Conservation (phyloP, 768 basidiomycete genomes). For the Amanita fuliginea region DNA sequence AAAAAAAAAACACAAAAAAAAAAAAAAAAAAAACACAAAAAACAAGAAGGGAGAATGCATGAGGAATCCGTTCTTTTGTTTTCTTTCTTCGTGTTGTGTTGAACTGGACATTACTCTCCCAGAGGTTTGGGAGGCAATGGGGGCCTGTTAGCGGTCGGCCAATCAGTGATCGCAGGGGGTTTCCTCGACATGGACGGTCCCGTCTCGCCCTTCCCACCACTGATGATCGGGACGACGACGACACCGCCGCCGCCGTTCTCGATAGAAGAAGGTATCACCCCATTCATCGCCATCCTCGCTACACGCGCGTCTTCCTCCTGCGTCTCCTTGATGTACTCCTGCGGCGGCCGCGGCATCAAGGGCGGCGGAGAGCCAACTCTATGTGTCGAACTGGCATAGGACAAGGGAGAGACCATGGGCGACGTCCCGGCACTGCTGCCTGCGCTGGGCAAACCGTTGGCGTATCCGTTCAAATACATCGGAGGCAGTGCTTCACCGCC, state of each 20-base stretch:
- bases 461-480: constrained; percentile 17
- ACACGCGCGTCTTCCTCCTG: constrained; percentile 61
- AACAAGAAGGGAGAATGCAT: not conserved
- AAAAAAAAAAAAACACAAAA: not conserved
- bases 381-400: constrained; percentile 9
- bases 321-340: constrained; percentile 74
- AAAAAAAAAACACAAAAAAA: too few species aligned
- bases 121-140: constrained; percentile 15
- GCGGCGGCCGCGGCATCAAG: constrained; percentile 66
- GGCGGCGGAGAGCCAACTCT: constrained; percentile 42
- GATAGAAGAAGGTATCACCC: constrained; percentile 12
- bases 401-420: constrained; percentile 7
- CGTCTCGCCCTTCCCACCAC: not conserved
- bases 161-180: not conserved
- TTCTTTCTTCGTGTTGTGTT: too few species aligned
- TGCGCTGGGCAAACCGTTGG: not conserved
- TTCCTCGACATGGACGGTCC: not conserved
- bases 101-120: too few species aligned
- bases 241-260: too few species aligned
- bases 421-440: not conserved
- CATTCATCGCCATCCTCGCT: constrained; percentile 27
- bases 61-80: too few species aligned
- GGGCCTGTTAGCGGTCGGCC: not conserved
- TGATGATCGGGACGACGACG: too few species aligned
- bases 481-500: constrained; percentile 10